Conservation (phyloP, 2,329 filamentous ascomycete species). For the Huntiella abstrusa region DNA sequence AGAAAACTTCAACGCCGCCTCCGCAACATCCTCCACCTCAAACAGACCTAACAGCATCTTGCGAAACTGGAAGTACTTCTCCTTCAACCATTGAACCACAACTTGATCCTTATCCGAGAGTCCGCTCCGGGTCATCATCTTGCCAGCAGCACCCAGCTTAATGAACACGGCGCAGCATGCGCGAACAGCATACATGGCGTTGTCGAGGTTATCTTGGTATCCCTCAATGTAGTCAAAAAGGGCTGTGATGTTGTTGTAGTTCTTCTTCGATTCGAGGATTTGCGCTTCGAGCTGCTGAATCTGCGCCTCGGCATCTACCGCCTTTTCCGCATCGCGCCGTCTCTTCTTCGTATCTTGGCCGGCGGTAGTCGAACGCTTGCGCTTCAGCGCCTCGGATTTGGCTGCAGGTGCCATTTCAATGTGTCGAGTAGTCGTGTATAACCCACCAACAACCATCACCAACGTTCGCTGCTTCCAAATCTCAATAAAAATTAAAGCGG, state of each 20-base stretch:
- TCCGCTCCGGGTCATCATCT: conserved; percentile 44
- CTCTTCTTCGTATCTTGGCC: conserved; percentile 31
- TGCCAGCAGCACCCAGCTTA: conserved; percentile 56
- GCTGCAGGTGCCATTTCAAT: conserved; percentile 8
- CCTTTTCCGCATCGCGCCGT: conserved; percentile 26
- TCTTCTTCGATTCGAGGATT: conserved; percentile 67
- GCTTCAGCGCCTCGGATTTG: conserved; percentile 23
- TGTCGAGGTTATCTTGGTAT: conserved; percentile 29
- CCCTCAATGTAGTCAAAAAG: conserved; percentile 40
- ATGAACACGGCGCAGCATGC: conserved; percentile 76
- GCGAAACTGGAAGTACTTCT: conserved; percentile 54
- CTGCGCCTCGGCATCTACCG: conserved; percentile 32
- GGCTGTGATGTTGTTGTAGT: conserved; percentile 77
- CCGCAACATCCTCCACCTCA: conserved; percentile 40
- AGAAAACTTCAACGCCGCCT: conserved; percentile 54
- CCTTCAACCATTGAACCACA: conserved; percentile 61
- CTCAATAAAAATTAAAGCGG: conserved; percentile 14
- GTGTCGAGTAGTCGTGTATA: too few species aligned
- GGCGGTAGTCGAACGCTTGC: conserved; percentile 27
- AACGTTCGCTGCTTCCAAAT: conserved; percentile 2
- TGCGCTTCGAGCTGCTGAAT: conserved; percentile 62
- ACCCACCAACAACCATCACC: too few species aligned
- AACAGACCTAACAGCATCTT: conserved; percentile 42
- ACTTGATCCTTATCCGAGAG: conserved; percentile 55
- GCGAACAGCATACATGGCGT: conserved; percentile 50